phyloP scores from a whole-genome alignment of 441 rosid genomes.

The Croton setiger region DNA sequence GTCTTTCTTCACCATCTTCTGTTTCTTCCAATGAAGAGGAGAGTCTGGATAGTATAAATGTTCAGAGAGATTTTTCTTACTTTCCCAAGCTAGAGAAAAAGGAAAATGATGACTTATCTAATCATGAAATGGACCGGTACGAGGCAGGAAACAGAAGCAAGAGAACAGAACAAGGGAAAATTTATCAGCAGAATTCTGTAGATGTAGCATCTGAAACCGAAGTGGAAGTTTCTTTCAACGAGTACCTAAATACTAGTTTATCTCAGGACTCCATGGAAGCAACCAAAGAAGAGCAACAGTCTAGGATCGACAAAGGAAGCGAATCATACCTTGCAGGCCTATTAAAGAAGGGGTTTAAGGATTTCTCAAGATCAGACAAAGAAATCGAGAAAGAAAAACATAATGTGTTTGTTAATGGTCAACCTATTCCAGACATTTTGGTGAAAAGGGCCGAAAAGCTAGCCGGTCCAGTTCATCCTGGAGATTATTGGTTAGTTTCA shows the following conservation, averaged over 20 bases:
- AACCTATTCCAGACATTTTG: conserved; percentile 46
- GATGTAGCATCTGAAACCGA: conserved; percentile 51
- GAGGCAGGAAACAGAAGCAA: conserved; percentile 59
- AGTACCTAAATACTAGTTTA: conserved; percentile 36
- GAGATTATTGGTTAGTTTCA: conserved; percentile 72
- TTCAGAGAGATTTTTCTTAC: conserved; percentile 28
- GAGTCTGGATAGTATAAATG: conserved; percentile 40
- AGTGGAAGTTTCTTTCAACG: conserved; percentile 54
- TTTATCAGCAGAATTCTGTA: conserved; percentile 39
- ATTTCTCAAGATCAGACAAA: conserved; percentile 53
- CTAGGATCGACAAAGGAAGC: conserved; percentile 38
- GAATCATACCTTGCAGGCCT: conserved; percentile 52
- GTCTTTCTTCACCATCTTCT: conserved; percentile 42
- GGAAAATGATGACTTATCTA: conserved; percentile 32
- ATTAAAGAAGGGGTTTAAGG: conserved; percentile 66
- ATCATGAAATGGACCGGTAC: conserved; percentile 37
- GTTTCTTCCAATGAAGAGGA: conserved; percentile 45
- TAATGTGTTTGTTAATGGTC: conserved; percentile 62
- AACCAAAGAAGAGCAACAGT: conserved; percentile 37
- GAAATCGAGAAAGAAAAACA: conserved; percentile 37
- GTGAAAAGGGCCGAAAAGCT: conserved; percentile 74
- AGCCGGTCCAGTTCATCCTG: conserved; percentile 79
- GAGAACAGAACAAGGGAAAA: conserved; percentile 47
- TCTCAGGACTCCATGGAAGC: conserved; percentile 57
- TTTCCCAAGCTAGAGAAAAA: conserved; percentile 28